Evolutionary conservation across 805 yeast species (phyloP).

Genomic region (Candida stauntonica): DNA sequence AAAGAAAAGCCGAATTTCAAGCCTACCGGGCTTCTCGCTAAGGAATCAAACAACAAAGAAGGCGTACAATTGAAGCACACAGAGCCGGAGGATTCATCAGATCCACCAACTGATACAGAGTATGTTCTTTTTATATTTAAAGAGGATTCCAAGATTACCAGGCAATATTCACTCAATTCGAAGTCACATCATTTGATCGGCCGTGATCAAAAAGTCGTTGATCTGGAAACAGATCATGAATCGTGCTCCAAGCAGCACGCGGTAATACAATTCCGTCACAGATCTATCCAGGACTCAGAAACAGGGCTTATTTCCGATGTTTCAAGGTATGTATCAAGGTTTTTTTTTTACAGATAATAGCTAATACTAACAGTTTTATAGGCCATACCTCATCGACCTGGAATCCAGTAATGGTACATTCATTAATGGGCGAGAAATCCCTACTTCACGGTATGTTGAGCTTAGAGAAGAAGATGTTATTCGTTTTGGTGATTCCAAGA

Average conservation of each 20-base stretch:
- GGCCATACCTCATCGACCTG: constrained; percentile 41
- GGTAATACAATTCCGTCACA: constrained; percentile 40
- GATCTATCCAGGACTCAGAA: background rate
- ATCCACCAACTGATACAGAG: constrained; percentile 27
- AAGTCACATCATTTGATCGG: constrained; percentile 35
- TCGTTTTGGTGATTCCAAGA: constrained; percentile 33
- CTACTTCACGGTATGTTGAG: constrained; percentile 39
- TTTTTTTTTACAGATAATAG: too few species aligned
- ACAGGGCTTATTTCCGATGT: constrained; percentile 1
- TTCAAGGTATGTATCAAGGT: constrained; percentile 5
- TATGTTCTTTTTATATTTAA: constrained; percentile 31
- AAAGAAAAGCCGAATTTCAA: constrained; percentile 32
- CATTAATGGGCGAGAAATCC: constrained; percentile 37
- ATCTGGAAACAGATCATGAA: constrained; percentile 33
- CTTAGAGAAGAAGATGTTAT: constrained; percentile 38
- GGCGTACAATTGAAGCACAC: constrained; percentile 37
- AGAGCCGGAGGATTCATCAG: constrained; percentile 32
- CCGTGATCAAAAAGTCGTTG: constrained; percentile 32
- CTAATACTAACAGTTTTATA: constrained; percentile 1
- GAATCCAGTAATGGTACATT: constrained; percentile 45
- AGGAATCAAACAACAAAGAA: constrained; percentile 33
- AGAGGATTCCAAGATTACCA: constrained; percentile 24
- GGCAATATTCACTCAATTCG: constrained; percentile 23
- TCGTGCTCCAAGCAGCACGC: constrained; percentile 46
- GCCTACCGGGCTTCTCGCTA: constrained; percentile 40